A percentile compares a stretch with the other conserved stretches of the same genome.
Conservation (phyloP, 2,329 filamentous ascomycete species). For the Zopfia rhizophila region DNA sequence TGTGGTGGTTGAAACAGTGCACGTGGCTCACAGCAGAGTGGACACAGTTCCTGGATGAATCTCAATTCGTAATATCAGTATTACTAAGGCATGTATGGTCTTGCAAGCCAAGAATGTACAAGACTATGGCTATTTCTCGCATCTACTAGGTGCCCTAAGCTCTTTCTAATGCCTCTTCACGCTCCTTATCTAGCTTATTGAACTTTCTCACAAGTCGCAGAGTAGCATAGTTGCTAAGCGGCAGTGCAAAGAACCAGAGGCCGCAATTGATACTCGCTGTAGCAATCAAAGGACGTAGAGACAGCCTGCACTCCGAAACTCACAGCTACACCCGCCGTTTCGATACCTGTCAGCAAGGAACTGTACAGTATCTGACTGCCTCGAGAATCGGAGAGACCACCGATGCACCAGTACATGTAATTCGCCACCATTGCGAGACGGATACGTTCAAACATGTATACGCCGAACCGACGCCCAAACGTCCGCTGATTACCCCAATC, state of each 20-base stretch:
- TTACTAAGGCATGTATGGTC: no score
- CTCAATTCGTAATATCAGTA: no score
- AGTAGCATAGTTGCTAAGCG: slow-evolving; percentile 59
- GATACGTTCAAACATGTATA: slow-evolving; percentile 56
- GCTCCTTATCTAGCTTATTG: slow-evolving; percentile 31
- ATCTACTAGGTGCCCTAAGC: no score
- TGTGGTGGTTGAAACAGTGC: no score
- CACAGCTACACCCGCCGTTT: slow-evolving; percentile 55
- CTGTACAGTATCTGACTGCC: slow-evolving; percentile 59
- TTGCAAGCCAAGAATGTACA: no score
- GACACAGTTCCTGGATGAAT: no score
- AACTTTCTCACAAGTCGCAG: slow-evolving; percentile 55
- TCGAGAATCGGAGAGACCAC: slow-evolving; percentile 57
- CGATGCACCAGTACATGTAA: slow-evolving; percentile 61
- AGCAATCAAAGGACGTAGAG: slow-evolving; percentile 54
- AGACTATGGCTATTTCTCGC: no score
- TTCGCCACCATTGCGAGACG: slow-evolving; percentile 56
- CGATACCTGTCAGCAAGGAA: slow-evolving; percentile 55
- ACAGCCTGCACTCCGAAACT: slow-evolving; percentile 59
- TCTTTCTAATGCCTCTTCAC: slow-evolving; percentile 4
- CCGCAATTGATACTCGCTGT: slow-evolving; percentile 58
- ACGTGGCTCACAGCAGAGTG: no score
- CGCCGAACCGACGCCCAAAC: slow-evolving; percentile 57
- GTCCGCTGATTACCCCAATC: slow-evolving; percentile 56
- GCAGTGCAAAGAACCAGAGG: slow-evolving; percentile 56